Evolutionary conservation across 2,329 filamentous ascomycete species (phyloP).

Genomic region (Cryoendolithus antarcticus): DNA sequence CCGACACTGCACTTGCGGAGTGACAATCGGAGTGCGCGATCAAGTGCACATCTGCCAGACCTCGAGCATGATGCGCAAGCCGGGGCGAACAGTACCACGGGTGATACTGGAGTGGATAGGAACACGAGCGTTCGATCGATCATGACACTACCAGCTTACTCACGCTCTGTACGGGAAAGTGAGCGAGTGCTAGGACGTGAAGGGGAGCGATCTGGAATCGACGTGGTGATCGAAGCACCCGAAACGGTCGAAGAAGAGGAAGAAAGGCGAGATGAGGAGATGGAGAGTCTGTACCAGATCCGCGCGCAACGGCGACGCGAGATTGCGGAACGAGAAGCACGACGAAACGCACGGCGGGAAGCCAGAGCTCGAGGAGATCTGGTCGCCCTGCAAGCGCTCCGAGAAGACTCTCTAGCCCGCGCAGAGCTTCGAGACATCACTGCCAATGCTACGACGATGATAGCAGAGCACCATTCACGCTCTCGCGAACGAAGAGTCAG

Average conservation of each 20-base stretch:
- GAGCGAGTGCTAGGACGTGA: slow-evolving; percentile 79
- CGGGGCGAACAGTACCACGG: slow-evolving; percentile 14
- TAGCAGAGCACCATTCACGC: slow-evolving; percentile 47
- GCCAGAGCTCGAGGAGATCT: slow-evolving; percentile 60
- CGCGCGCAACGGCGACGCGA: slow-evolving; percentile 64
- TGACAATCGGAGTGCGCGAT: slow-evolving; percentile 13
- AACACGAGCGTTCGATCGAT: slow-evolving; percentile 80
- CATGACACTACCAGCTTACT: slow-evolving; percentile 84
- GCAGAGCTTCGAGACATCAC: slow-evolving; percentile 27
- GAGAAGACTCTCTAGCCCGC: slow-evolving; percentile 43
- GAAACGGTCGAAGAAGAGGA: slow-evolving; percentile 71
- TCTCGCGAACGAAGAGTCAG: slow-evolving; percentile 56
- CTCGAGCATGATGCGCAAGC: slow-evolving; percentile 5
- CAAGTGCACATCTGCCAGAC: slow-evolving; percentile 12
- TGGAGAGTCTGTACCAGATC: slow-evolving; percentile 87
- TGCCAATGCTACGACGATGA: slow-evolving; percentile 24
- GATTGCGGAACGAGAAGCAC: slow-evolving; percentile 62
- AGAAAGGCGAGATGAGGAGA: slow-evolving; percentile 67
- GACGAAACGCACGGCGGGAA: slow-evolving; percentile 56
- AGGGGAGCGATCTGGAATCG: slow-evolving; percentile 83
- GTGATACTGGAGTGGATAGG: slow-evolving; percentile 49
- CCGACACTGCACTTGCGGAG: slow-evolving; percentile 15
- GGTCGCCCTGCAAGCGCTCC: slow-evolving; percentile 54
- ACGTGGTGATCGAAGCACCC: slow-evolving; percentile 77
- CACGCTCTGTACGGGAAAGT: slow-evolving; percentile 55